Percentiles rank a stretch among this genome's conserved stretches.
These are phyloP conservation scores for Ensete glaucum DNA, from an alignment of 176 grass and related monocot species.

Conservation along the genomic window DNA sequence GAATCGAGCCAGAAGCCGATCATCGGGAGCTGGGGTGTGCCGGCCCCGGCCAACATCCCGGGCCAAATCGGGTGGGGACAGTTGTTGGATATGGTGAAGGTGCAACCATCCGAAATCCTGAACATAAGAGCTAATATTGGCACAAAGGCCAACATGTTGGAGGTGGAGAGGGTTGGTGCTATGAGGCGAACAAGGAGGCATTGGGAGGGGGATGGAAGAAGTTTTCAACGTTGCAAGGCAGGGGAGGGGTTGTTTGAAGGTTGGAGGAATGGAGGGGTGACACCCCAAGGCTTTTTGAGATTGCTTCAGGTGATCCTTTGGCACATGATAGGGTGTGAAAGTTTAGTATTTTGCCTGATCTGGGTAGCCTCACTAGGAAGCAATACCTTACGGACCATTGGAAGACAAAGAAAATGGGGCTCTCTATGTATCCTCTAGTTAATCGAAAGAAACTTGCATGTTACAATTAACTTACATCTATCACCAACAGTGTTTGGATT, in stretches of 20 bases:
- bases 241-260: not conserved
- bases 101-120: slow-evolving; percentile 29
- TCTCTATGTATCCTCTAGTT: too few relatives aligned
- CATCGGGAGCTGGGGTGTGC: slow-evolving; percentile 55
- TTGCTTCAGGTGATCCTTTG: slow-evolving; percentile 17
- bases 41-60: slow-evolving; percentile 61
- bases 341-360: slow-evolving; percentile 48
- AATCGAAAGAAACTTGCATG: too few relatives aligned
- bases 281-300: slow-evolving; percentile 32
- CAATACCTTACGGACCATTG: slow-evolving; percentile 59
- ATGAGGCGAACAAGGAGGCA: slow-evolving; percentile 7
- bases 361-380: slow-evolving; percentile 53
- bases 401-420: slow-evolving; percentile 27
- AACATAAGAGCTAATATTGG: slow-evolving; percentile 22
- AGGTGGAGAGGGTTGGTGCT: slow-evolving; percentile 3
- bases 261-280: slow-evolving; percentile 1
- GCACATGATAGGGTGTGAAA: slow-evolving; percentile 1
- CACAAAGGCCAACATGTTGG: slow-evolving; percentile 20
- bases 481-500: too few relatives aligned
- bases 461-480: too few relatives aligned
- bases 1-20: slow-evolving; percentile 70
- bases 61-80: slow-evolving; percentile 79
- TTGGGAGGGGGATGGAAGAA: slow-evolving; percentile 16
- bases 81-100: slow-evolving; percentile 69
- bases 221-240: slow-evolving; percentile 28